phyloP scores from a whole-genome alignment of 352 stramenopile species.

The Phytophthora tentaculata region DNA sequence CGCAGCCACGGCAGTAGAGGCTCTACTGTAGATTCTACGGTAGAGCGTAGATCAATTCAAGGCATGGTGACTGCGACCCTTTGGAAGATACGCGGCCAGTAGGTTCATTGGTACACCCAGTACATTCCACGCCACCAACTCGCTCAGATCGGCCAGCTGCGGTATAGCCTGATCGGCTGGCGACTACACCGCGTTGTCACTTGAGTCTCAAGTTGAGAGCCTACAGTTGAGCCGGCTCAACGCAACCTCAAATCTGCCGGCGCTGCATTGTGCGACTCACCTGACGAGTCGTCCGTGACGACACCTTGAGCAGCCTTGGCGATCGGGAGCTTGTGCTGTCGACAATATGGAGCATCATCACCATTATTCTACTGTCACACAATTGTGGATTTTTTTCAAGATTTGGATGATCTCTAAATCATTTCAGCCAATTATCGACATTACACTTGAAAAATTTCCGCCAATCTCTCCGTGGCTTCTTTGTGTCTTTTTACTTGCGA shows the following conservation, averaged over 20 bases:
- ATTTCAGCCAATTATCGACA: slow-evolving; percentile 17
- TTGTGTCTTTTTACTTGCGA: slow-evolving; percentile 18
- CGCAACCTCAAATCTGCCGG: no score
- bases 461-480: slow-evolving; percentile 12
- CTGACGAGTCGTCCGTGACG: no score
- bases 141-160: not conserved
- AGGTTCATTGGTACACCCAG: slow-evolving; percentile 7
- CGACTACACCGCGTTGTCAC: no score
- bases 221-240: not conserved
- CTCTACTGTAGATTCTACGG: not conserved
- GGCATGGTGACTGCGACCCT: no score
- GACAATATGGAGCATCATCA: not conserved
- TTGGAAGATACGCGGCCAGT: slow-evolving; percentile 14
- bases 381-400: slow-evolving; percentile 23
- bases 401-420: not conserved
- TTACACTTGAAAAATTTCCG: slow-evolving; percentile 3
- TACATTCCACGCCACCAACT: slow-evolving; percentile 13
- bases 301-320: no score
- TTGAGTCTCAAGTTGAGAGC: no score
- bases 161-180: not conserved
- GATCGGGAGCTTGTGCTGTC: not conserved
- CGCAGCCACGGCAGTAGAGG: not conserved
- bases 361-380: slow-evolving; percentile 11
- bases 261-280: not conserved
- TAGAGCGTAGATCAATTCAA: no score